Percentiles rank a stretch among this genome's conserved stretches.
These are phyloP conservation scores for Xylaria acuta DNA, from an alignment of 495 filamentous ascomycete species.

Conservation along the genomic window DNA sequence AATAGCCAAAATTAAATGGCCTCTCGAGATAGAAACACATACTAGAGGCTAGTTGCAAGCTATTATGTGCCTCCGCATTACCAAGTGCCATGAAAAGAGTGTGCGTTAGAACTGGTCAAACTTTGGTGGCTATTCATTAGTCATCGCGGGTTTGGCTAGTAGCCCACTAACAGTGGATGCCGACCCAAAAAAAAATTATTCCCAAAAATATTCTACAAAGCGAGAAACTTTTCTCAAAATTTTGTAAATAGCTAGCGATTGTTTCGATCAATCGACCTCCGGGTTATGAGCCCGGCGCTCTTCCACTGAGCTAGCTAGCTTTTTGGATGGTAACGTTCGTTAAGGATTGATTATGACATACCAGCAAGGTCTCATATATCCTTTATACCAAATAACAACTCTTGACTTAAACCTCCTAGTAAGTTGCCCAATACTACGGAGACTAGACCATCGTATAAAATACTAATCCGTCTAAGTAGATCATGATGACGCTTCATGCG, in stretches of 20 bases:
- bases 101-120: too few species aligned
- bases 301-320: conserved; percentile 29
- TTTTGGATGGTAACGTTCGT: not conserved
- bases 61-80: not conserved
- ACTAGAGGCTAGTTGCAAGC: not conserved
- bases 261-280: conserved; percentile 29
- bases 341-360: not conserved
- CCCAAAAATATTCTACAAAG: not conserved
- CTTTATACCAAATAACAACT: not conserved
- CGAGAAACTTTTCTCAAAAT: not conserved
- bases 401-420: not conserved
- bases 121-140: not conserved
- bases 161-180: not conserved
- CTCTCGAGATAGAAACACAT: not conserved
- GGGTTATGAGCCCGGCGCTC: conserved; percentile 29
- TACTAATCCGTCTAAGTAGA: not conserved
- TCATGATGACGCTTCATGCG: not conserved
- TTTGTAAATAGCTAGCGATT: conserved; percentile 20
- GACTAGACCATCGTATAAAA: not conserved
- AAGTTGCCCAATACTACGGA: not conserved
- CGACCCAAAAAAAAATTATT: not conserved
- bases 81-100: not conserved
- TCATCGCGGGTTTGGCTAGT: not conserved
- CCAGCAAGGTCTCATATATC: not conserved
- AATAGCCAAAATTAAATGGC: not conserved